Evolutionary conservation across 129 eudicot species (phyloP), one percentile per base, ranked within the genome.

Genomic region (Solidago caesia): DNA sequence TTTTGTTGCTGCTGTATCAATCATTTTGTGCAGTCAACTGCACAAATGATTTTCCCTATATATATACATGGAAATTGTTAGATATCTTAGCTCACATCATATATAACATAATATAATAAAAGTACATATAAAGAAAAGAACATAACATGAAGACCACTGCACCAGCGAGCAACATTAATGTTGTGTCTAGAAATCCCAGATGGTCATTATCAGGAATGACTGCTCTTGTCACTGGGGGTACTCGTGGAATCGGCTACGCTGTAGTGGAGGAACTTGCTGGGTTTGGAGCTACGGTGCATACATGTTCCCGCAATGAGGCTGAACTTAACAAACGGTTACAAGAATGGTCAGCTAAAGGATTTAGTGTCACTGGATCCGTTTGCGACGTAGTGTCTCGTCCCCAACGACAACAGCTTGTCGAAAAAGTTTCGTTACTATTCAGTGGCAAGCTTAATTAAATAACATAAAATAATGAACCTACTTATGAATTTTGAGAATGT

Each of bases 161-260:
- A 45, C 62, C 70, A 0, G 21, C 27, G 33, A 65, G 16, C 33
- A 53, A 6, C 59, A 58, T 55, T 7, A 57, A 25, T 44, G 42
- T 7, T 15, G 41, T 16, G 71, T 58, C 43, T 46, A 67, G 46
- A 61, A 73, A 62, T 64, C 67, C 92, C 39, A 76, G 97, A 72
- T 91, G 97, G 97, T 79, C 88, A 12, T 86, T 91, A 51, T 57
- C 83, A 64, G 97, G 96, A 82, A 76, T 57, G 84, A 91, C 88
- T 16, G 97, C 96, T 71, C 87, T 91, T 0, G 97, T 91, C 78
- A 91, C 96, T 33, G 97, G 97, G 8, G 97, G 97, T 79, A 88
- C 97, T 25, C 97, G 97, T 64, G 97, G 97, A 51, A 91, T 91
- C 29, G 97, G 88, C 83, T 79, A 81, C 26, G 96, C 94, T 0